Percentiles rank a stretch among this genome's conserved stretches.
phyloP scores from a whole-genome alignment of 1,139 yeast genomes.

The Kodamaea arcana region DNA sequence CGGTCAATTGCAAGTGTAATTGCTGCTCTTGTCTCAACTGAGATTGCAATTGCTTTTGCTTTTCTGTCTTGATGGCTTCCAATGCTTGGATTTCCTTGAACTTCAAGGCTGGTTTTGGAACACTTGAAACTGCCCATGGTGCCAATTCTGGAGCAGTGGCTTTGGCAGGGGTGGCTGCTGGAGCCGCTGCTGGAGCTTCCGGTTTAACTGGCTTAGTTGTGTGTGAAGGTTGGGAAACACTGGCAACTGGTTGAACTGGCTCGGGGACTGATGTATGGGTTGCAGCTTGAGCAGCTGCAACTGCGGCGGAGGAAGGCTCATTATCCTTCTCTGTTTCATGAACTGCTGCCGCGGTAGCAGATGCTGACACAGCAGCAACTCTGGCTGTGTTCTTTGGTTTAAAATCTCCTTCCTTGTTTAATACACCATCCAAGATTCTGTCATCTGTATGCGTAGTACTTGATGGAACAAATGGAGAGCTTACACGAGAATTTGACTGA shows the following conservation, averaged over 20 bases:
- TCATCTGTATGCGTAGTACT: slow-evolving; percentile 12
- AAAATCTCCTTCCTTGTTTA: slow-evolving; percentile 28
- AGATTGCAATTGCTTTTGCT: slow-evolving; percentile 33
- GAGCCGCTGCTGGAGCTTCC: not conserved
- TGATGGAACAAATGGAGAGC: slow-evolving; percentile 37
- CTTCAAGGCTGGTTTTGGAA: slow-evolving; percentile 45
- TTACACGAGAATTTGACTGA: slow-evolving; percentile 36
- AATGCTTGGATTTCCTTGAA: slow-evolving; percentile 67
- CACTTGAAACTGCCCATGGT: slow-evolving; percentile 50
- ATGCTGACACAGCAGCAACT: slow-evolving; percentile 1
- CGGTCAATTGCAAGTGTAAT: slow-evolving; percentile 13
- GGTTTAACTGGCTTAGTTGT: not conserved
- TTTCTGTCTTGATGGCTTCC: slow-evolving; percentile 53
- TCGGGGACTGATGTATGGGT: too few species aligned
- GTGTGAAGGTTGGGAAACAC: not conserved
- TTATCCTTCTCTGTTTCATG: not conserved
- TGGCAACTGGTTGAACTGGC: too few species aligned
- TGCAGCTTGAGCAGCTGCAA: not conserved
- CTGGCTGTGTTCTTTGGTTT: not conserved
- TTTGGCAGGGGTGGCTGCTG: not conserved
- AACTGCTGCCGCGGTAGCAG: not conserved
- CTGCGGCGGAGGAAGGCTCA: not conserved
- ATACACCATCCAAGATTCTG: slow-evolving; percentile 31
- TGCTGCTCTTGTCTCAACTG: slow-evolving; percentile 25
- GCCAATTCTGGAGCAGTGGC: slow-evolving; percentile 30